Evolutionary conservation across 768 basidiomycete genomes (phyloP).

Genomic region (Leccinellum luteum): DNA sequence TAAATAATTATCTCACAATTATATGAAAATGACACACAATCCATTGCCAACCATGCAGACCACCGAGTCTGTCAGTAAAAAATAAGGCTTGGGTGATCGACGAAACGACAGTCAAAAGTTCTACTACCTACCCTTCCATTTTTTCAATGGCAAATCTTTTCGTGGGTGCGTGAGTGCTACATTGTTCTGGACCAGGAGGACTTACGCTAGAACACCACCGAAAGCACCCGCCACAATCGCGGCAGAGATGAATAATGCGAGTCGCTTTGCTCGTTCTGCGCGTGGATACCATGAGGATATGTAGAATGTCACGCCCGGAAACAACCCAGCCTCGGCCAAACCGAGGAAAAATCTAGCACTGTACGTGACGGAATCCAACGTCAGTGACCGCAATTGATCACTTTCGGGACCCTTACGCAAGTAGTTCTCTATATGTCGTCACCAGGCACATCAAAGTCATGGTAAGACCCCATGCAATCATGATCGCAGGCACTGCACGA

Average conservation of each 20-base stretch:
- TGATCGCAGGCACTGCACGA: slow-evolving; percentile 36
- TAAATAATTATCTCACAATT: slow-evolving; percentile 1
- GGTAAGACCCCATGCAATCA: slow-evolving; percentile 37
- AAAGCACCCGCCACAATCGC: slow-evolving; percentile 51
- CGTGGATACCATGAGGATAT: slow-evolving; percentile 60
- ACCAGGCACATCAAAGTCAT: slow-evolving; percentile 39
- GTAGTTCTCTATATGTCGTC: slow-evolving; percentile 26
- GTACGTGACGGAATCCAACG: background rate
- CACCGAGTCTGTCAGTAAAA: slow-evolving; percentile 20
- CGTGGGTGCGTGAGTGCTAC: background rate
- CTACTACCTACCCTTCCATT: slow-evolving; percentile 32
- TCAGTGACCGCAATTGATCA: background rate
- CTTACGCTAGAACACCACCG: slow-evolving; percentile 48
- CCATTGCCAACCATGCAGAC: slow-evolving; percentile 39
- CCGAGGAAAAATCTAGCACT: slow-evolving; percentile 45
- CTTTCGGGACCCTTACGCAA: slow-evolving; percentile 25
- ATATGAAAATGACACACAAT: slow-evolving; percentile 27
- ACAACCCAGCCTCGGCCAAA: slow-evolving; percentile 44
- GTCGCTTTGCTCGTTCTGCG: slow-evolving; percentile 51
- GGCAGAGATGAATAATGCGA: slow-evolving; percentile 58
- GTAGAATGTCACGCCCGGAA: slow-evolving; percentile 39
- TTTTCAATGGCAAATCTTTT: slow-evolving; percentile 34
- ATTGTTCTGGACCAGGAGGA: background rate
- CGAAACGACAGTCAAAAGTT: slow-evolving; percentile 10
- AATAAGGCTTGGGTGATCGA: background rate